Base-by-base conservation (phyloP, 2,329 filamentous ascomycete genomes). In the Calonectria hawksworthii region DNA sequence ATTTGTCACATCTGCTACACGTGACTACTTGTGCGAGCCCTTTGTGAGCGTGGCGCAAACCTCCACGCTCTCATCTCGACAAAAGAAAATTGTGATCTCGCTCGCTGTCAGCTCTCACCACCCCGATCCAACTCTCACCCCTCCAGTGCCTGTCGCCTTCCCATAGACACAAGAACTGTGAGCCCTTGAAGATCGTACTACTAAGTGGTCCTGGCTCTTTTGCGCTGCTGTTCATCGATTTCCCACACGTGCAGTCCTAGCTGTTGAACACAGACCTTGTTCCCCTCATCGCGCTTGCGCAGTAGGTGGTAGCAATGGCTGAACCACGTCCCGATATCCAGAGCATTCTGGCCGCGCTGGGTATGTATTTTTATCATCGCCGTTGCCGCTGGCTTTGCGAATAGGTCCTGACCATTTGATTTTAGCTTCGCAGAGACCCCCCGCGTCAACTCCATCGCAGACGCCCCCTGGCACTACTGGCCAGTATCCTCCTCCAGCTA, bases 261-360 rank as follows among this genome's bases (percentile, higher is more conserved):
- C 36, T 44, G 56, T 30, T 66, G 14, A 41, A 70, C 47, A 32
- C n/a, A 56, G 32, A 18, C 56, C 41, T 56, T 59, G 30, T 65
- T 41, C 38, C 50, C 63, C 59, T 63, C 32, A 32, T 70, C 65
- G 73, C 61, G 70, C 66, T 67, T 63, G 54, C 65, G 75, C 72
- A 72, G 73, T 56, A 69, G 67, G 65, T 69, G 70, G 65, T 66
- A 75, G 32, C 72, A 68, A 81, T 81, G 80, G 76, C 80, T 64
- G 79, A 81, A 73, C 75, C 78, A 73, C 80, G 78, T 66, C 80
- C 79, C 36, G 80, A 81, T 68, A 81, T 81, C 64, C 80, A 88
- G 80, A 87, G 86, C 75, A 88, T 89, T 74, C 83, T 89, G 76
- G 88, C 88, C 72, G 88, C 88, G 75, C 84, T 89, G 70, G 87